Conservation (phyloP, 441 rosid genomes). For the Theobroma grandiflorum region DNA sequence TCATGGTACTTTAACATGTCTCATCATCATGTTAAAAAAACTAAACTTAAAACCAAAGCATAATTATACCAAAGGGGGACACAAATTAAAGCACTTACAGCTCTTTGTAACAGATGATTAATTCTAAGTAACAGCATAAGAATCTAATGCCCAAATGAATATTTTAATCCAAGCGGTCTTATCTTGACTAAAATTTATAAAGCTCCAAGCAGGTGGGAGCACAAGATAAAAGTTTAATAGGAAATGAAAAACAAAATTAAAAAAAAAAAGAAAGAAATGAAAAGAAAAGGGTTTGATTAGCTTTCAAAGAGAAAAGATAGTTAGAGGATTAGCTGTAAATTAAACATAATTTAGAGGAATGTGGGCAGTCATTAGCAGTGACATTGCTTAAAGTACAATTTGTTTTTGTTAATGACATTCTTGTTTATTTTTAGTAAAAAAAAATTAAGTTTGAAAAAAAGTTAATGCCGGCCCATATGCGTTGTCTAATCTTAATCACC, state of each 20-base stretch:
- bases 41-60: conserved; percentile 9
- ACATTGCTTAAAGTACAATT: background rate
- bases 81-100: background rate
- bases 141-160: background rate
- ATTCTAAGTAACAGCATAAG: background rate
- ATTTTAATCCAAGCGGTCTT: background rate
- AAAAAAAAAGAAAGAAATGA: background rate
- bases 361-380: background rate
- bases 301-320: background rate
- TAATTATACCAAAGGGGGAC: conserved; percentile 5
- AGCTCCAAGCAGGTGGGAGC: background rate
- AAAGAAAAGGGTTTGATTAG: background rate
- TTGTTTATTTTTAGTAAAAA: background rate
- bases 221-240: background rate
- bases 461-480: background rate
- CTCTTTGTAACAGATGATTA: background rate
- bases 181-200: background rate
- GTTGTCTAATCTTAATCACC: background rate
- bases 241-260: background rate
- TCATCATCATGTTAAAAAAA: conserved; percentile 9
- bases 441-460: background rate
- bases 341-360: background rate
- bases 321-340: background rate
- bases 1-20: conserved; percentile 3
- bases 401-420: background rate